These are phyloP conservation scores for Syzygium oleosum DNA, from an alignment of 345 rosid species.

Conservation along the genomic window DNA sequence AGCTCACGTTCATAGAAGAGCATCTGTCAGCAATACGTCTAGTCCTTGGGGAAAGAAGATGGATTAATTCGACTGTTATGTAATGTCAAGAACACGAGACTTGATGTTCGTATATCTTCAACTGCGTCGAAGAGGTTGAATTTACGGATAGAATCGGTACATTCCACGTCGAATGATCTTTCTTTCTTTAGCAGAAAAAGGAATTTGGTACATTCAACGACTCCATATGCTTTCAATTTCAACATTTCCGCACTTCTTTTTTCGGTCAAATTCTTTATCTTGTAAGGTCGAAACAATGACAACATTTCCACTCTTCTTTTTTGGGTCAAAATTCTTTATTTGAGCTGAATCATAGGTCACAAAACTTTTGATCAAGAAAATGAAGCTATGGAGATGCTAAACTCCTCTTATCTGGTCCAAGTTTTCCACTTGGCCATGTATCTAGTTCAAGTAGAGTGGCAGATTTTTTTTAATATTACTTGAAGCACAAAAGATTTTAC, in stretches of 20 bases:
- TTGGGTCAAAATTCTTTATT: neutral
- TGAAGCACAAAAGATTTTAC: neutral
- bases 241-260: neutral
- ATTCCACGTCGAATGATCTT: neutral
- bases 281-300: neutral
- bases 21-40: neutral
- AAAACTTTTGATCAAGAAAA: too few relatives aligned
- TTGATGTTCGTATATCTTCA: neutral
- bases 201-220: neutral
- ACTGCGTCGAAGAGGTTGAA: neutral
- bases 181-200: neutral
- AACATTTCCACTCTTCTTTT: neutral
- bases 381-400: neutral
- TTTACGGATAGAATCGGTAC: neutral
- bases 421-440: neutral
- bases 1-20: neutral
- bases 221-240: neutral
- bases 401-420: neutral
- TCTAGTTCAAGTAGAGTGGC: neutral
- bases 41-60: neutral
- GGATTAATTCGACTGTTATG: neutral
- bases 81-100: neutral
- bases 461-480: neutral
- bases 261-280: neutral
- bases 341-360: neutral